phyloP scores from a whole-genome alignment of 2,329 filamentous ascomycete genomes.

The Trichoderma sp. region DNA sequence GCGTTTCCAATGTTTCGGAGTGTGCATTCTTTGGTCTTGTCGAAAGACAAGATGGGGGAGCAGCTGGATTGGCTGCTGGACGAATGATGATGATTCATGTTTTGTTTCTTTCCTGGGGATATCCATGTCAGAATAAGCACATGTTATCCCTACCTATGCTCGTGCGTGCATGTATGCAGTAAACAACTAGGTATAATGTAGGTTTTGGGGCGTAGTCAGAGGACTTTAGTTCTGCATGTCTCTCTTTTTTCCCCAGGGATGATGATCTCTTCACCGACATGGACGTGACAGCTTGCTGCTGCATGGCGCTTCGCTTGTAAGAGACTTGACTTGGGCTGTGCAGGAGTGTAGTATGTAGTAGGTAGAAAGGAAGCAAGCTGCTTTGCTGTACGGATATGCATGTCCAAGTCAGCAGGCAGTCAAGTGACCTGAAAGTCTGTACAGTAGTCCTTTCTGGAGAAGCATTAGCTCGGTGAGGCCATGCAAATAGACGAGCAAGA shows the following conservation, averaged over 20 bases:
- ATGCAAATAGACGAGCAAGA: too few species aligned
- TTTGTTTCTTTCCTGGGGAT: not conserved
- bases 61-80: not conserved
- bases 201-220: not conserved
- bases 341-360: not conserved
- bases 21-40: not conserved
- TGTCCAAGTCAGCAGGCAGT: slow-evolving; percentile 1
- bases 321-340: not conserved
- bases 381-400: not conserved
- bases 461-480: not conserved
- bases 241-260: not conserved
- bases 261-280: slow-evolving; percentile 8
- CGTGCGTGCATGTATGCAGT: not conserved
- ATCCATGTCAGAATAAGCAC: not conserved
- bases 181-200: not conserved
- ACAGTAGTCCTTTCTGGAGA: not conserved
- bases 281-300: not conserved
- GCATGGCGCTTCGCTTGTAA: not conserved
- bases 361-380: not conserved
- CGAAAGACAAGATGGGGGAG: not conserved
- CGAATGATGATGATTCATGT: not conserved
- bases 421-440: not conserved
- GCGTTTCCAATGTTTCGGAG: not conserved
- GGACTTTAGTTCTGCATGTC: not conserved
- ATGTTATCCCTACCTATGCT: not conserved